These are phyloP conservation scores for Cystoisospora suis DNA, from an alignment of 169 alveolate species.

Conservation along the genomic window DNA sequence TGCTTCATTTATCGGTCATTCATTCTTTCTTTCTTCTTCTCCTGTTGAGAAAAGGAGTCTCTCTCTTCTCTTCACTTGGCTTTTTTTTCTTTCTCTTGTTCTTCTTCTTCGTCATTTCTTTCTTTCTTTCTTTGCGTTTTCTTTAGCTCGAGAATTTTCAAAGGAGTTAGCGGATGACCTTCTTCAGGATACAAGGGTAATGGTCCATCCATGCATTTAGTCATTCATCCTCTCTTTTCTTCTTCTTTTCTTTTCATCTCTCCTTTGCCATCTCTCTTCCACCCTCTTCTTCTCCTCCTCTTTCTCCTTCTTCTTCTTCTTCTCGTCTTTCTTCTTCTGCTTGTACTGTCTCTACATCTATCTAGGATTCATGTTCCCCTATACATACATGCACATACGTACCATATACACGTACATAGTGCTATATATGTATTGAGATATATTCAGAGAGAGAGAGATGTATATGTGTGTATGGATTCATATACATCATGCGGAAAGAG, in stretches of 20 bases:
- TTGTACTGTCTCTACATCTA: too few relatives aligned
- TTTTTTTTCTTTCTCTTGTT: not conserved
- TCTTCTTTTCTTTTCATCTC: not conserved
- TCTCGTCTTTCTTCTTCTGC: not conserved
- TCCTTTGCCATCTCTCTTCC: not conserved
- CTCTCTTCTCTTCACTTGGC: not conserved
- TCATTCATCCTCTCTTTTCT: not conserved
- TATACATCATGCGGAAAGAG: too few relatives aligned
- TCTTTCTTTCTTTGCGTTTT: not conserved
- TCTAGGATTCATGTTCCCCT: too few relatives aligned
- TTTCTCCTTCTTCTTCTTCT: not conserved
- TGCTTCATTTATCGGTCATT: not conserved
- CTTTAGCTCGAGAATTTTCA: slow-evolving; percentile 39
- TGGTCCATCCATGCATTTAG: too few relatives aligned
- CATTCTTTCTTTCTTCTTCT: not conserved
- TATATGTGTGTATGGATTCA: too few relatives aligned
- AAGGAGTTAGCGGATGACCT: slow-evolving; percentile 38
- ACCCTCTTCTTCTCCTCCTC: not conserved
- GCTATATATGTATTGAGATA: too few relatives aligned
- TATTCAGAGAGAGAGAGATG: too few relatives aligned
- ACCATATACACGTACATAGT: too few relatives aligned
- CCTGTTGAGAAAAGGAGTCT: not conserved
- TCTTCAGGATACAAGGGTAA: slow-evolving; percentile 17
- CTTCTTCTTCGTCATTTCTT: too few relatives aligned
- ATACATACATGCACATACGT: too few relatives aligned